A percentile compares a stretch with the other conserved stretches of the same genome.
Evolutionary conservation across 148 eudicot species (phyloP).

Genomic region (Fagopyrum tataricum): DNA sequence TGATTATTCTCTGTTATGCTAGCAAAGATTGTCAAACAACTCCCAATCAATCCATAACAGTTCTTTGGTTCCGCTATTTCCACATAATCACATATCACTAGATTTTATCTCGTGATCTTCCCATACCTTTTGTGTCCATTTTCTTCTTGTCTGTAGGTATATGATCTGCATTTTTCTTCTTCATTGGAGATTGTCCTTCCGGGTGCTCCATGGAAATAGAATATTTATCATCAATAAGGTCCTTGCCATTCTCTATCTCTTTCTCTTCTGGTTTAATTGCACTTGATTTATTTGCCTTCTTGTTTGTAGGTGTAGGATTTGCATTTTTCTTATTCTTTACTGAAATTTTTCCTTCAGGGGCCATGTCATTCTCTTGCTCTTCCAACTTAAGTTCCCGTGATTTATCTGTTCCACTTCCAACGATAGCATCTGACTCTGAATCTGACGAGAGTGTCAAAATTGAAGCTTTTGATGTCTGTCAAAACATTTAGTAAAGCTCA

Average conservation of each 20-base stretch:
- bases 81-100: conserved; percentile 2
- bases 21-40: background rate
- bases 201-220: conserved; percentile 19
- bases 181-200: conserved; percentile 47
- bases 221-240: conserved; percentile 14
- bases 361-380: conserved; percentile 14
- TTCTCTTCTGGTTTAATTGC: conserved; percentile 16
- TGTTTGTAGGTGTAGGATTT: no score
- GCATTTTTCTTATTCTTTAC: no score
- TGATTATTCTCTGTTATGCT: background rate
- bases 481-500: conserved; percentile 12
- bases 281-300: conserved; percentile 13
- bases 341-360: no score
- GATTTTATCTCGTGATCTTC: background rate
- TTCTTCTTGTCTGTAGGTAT: conserved; percentile 26
- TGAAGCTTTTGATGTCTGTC: conserved; percentile 43
- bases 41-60: background rate
- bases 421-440: conserved; percentile 49
- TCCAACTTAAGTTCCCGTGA: conserved; percentile 12
- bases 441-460: conserved; percentile 69
- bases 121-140: conserved; percentile 27
- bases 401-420: conserved; percentile 19
- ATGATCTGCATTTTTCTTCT: conserved; percentile 32
- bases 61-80: background rate
- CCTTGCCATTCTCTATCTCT: conserved; percentile 18